Conservation (phyloP, 2,329 filamentous ascomycete species). For the Fusarium pseudocircinatum region DNA sequence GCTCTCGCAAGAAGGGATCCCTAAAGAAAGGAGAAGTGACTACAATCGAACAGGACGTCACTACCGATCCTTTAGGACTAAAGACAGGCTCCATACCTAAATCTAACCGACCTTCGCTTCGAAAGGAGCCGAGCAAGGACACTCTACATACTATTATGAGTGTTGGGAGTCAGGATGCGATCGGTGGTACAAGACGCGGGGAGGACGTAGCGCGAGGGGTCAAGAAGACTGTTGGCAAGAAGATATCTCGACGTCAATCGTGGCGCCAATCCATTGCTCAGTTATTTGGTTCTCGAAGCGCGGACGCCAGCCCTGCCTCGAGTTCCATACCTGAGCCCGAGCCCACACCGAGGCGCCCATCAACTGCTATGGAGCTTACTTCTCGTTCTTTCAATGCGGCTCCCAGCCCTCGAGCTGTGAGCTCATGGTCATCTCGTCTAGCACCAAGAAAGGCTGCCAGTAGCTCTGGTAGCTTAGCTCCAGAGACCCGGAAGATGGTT, state of each 20-base stretch:
- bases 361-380: constrained; percentile 10
- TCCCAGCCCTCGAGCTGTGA: not conserved
- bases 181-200: constrained; percentile 4
- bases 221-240: not conserved
- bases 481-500: constrained; percentile 1
- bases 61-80: constrained; percentile 42
- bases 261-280: constrained; percentile 32
- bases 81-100: constrained; percentile 41
- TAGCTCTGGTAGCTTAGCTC: constrained; percentile 4
- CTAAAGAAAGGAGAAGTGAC: constrained; percentile 25
- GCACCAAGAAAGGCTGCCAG: constrained; percentile 1
- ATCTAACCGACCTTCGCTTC: constrained; percentile 51
- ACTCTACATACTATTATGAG: constrained; percentile 62
- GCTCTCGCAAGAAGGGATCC: constrained; percentile 33
- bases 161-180: constrained; percentile 56
- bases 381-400: not conserved
- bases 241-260: constrained; percentile 26
- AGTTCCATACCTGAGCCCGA: not conserved
- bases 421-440: not conserved
- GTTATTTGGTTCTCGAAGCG: constrained; percentile 28
- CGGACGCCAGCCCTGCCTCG: constrained; percentile 10
- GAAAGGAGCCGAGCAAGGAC: constrained; percentile 56
- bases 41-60: constrained; percentile 34
- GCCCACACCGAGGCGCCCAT: constrained; percentile 9
- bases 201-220: not conserved